Conservation (phyloP, 1,284 basidiomycete genomes). For the Ganoderma multipileum region DNA sequence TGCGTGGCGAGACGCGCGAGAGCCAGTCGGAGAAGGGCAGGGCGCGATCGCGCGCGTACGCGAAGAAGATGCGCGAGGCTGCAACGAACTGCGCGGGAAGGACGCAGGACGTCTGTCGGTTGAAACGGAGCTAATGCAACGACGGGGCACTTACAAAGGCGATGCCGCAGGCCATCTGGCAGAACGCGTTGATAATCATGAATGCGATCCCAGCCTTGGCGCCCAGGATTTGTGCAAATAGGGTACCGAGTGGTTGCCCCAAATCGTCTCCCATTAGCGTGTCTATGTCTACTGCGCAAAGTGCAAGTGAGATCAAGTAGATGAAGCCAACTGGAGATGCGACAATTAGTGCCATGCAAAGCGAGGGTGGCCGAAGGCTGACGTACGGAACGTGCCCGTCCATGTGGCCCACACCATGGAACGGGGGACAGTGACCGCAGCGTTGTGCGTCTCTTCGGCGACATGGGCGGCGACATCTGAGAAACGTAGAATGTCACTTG, state of each 20-base stretch:
- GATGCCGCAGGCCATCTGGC: slow-evolving; percentile 76
- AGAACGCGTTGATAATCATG: slow-evolving; percentile 25
- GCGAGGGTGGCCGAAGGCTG: not conserved
- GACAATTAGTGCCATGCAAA: not conserved
- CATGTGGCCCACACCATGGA: slow-evolving; percentile 74
- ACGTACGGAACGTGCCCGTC: slow-evolving; percentile 50
- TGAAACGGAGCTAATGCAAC: not conserved
- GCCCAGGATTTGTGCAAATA: slow-evolving; percentile 26
- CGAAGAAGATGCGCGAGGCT: slow-evolving; percentile 63
- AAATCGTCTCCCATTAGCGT: slow-evolving; percentile 27
- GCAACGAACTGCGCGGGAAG: slow-evolving; percentile 27
- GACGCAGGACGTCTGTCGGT: not conserved
- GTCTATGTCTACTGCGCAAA: slow-evolving; percentile 31
- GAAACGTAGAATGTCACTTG: slow-evolving; percentile 57
- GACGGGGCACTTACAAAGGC: slow-evolving; percentile 10
- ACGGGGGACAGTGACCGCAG: slow-evolving; percentile 73
- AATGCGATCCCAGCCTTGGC: slow-evolving; percentile 25
- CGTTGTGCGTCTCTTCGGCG: slow-evolving; percentile 74
- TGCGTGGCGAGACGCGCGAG: slow-evolving; percentile 68
- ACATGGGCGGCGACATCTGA: slow-evolving; percentile 79
- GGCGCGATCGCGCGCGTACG: slow-evolving; percentile 69
- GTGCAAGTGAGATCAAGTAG: slow-evolving; percentile 49
- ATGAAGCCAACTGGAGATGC: slow-evolving; percentile 56
- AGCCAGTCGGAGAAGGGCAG: slow-evolving; percentile 75
- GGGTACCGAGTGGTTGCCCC: slow-evolving; percentile 30